Conservation (phyloP, 2,329 filamentous ascomycete species). For the Colletotrichum endophyticum region DNA sequence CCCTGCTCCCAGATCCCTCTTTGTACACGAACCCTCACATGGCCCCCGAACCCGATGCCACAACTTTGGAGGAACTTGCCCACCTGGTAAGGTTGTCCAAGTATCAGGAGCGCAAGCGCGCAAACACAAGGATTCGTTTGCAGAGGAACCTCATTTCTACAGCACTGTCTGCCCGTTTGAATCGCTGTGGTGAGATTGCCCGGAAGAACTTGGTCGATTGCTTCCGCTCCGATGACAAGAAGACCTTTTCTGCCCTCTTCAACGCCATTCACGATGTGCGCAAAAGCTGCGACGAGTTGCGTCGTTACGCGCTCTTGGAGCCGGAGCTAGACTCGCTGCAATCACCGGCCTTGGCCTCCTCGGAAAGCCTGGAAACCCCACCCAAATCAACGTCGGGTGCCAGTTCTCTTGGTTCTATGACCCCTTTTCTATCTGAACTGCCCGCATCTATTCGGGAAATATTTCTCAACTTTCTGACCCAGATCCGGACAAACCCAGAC, state of each 20-base stretch:
- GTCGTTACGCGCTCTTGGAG: slow-evolving; percentile 73
- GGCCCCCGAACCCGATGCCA: slow-evolving; percentile 66
- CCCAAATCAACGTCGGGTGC: slow-evolving; percentile 23
- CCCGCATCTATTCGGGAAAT: slow-evolving; percentile 76
- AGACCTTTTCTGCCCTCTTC: slow-evolving; percentile 75
- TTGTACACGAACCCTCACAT: slow-evolving; percentile 68
- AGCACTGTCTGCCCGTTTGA: slow-evolving; percentile 75
- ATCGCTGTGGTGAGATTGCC: slow-evolving; percentile 75
- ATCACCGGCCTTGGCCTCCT: slow-evolving; percentile 49
- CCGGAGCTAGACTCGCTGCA: slow-evolving; percentile 72
- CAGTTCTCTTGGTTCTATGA: slow-evolving; percentile 47
- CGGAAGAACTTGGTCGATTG: slow-evolving; percentile 78
- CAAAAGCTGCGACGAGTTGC: slow-evolving; percentile 75
- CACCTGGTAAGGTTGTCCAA: slow-evolving; percentile 79
- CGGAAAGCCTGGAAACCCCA: slow-evolving; percentile 14
- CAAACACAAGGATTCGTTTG: slow-evolving; percentile 73
- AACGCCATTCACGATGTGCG: slow-evolving; percentile 81
- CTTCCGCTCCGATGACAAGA: slow-evolving; percentile 81
- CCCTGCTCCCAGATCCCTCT: slow-evolving; percentile 67
- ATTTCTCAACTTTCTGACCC: slow-evolving; percentile 79
- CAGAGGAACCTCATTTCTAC: slow-evolving; percentile 78
- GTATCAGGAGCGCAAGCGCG: slow-evolving; percentile 82
- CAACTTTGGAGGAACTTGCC: slow-evolving; percentile 77
- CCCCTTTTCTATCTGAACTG: slow-evolving; percentile 73
- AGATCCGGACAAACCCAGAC: slow-evolving; percentile 84